phyloP scores from a whole-genome alignment of 352 stramenopile genomes.

The Pythium grandisporangium region DNA sequence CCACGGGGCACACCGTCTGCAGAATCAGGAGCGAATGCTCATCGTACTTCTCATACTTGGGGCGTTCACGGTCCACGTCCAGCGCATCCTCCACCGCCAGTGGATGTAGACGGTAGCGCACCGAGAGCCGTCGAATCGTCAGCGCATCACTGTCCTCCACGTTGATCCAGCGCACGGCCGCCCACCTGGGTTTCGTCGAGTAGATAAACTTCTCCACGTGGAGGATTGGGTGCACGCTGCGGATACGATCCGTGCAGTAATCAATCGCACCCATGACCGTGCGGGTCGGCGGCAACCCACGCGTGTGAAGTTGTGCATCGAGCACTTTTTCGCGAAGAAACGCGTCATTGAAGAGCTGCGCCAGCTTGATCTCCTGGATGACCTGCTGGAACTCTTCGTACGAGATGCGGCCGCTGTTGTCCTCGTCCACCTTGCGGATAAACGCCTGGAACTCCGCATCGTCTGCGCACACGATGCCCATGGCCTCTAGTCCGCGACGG shows the following conservation, averaged over 20 bases:
- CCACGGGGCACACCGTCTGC: slow-evolving; percentile 45
- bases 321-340: slow-evolving; percentile 31
- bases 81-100: slow-evolving; percentile 80
- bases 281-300: slow-evolving; percentile 6
- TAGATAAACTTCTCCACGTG: slow-evolving; percentile 81
- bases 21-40: slow-evolving; percentile 76
- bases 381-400: slow-evolving; percentile 81
- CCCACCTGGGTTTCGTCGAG: slow-evolving; percentile 64
- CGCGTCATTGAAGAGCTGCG: slow-evolving; percentile 68
- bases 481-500: slow-evolving; percentile 50
- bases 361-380: slow-evolving; percentile 86
- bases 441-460: slow-evolving; percentile 61
- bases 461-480: slow-evolving; percentile 62
- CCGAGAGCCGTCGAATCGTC: slow-evolving; percentile 56
- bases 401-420: slow-evolving; percentile 75
- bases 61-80: slow-evolving; percentile 64
- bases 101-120: slow-evolving; percentile 78
- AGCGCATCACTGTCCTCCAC: slow-evolving; percentile 56
- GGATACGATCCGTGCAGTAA: slow-evolving; percentile 68
- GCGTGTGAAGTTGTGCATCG: slow-evolving; percentile 9
- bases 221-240: slow-evolving; percentile 59
- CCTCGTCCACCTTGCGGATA: slow-evolving; percentile 70
- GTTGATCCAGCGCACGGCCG: slow-evolving; percentile 77
- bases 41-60: slow-evolving; percentile 84
- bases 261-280: slow-evolving; percentile 54